phyloP scores from a whole-genome alignment of 2,329 filamentous ascomycete genomes.

The Juglanconis oblonga region DNA sequence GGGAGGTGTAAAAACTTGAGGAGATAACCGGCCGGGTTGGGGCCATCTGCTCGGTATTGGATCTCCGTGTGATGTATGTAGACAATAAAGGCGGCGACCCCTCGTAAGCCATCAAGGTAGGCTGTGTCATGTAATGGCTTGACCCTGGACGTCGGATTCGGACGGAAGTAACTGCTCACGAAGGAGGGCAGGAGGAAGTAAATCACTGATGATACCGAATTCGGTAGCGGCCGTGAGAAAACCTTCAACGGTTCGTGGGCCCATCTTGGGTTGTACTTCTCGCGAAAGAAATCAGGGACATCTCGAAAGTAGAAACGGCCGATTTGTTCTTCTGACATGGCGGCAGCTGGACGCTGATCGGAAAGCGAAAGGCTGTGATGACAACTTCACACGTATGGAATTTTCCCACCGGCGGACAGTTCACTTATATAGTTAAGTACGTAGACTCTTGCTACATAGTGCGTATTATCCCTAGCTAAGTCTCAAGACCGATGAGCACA shows the following conservation, averaged over 20 bases:
- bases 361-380: too few species aligned
- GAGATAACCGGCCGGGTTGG: neutral
- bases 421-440: too few species aligned
- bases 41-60: conserved; percentile 2
- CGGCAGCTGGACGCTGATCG: neutral
- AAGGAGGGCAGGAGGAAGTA: neutral
- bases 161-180: neutral
- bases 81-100: conserved; percentile 27
- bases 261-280: neutral
- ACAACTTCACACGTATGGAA: too few species aligned
- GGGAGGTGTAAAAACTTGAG: conserved; percentile 24
- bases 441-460: too few species aligned
- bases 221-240: neutral
- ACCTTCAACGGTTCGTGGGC: neutral
- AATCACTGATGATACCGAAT: neutral
- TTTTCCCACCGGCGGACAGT: too few species aligned
- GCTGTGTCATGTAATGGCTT: conserved; percentile 9
- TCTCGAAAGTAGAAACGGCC: neutral
- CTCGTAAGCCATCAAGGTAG: conserved; percentile 28
- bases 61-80: conserved; percentile 22
- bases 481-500: too few species aligned
- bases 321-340: neutral
- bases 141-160: neutral
- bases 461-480: too few species aligned
- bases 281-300: neutral